Evolutionary conservation across 2,329 filamentous ascomycete species (phyloP).

Genomic region (Cladophialophora chaetospira): DNA sequence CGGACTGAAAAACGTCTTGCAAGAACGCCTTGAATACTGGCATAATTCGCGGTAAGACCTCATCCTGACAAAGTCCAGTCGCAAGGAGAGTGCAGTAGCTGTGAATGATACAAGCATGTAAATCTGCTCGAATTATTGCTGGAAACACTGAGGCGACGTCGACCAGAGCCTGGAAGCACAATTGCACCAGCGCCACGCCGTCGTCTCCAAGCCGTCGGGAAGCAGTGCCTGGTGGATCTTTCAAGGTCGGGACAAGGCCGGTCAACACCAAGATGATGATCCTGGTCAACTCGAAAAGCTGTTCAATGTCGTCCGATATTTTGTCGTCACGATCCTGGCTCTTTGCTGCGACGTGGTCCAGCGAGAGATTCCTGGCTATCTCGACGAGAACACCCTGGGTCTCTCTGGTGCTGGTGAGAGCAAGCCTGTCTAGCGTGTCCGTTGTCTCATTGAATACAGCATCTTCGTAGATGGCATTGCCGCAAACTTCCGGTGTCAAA

Average conservation of each 20-base stretch:
- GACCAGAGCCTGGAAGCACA: constrained; percentile 82
- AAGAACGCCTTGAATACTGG: constrained; percentile 92
- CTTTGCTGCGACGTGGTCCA: constrained; percentile 87
- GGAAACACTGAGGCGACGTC: constrained; percentile 96
- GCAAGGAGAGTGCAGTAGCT: constrained; percentile 93
- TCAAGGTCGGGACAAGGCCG: constrained; percentile 79
- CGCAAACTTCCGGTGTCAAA: constrained; percentile 87
- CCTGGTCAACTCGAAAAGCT: constrained; percentile 92
- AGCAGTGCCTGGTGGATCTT: constrained; percentile 38
- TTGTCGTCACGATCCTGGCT: constrained; percentile 69
- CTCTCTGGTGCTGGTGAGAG: constrained; percentile 84
- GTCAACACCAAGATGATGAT: constrained; percentile 94
- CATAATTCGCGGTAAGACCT: constrained; percentile 85
- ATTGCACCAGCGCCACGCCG: constrained; percentile 75
- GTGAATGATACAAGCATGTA: constrained; percentile 94
- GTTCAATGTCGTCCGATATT: constrained; percentile 94
- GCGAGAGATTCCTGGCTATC: constrained; percentile 84
- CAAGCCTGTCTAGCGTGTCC: constrained; percentile 89
- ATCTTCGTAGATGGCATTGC: constrained; percentile 93
- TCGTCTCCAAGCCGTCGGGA: constrained; percentile 62
- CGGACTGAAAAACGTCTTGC: constrained; percentile 54
- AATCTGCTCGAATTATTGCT: constrained; percentile 90
- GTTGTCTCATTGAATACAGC: constrained; percentile 96
- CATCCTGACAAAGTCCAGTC: constrained; percentile 81
- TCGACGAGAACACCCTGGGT: constrained; percentile 93